Conservation (phyloP, 2,329 filamentous ascomycete genomes). For the Ophiocordyceps sinensis region DNA sequence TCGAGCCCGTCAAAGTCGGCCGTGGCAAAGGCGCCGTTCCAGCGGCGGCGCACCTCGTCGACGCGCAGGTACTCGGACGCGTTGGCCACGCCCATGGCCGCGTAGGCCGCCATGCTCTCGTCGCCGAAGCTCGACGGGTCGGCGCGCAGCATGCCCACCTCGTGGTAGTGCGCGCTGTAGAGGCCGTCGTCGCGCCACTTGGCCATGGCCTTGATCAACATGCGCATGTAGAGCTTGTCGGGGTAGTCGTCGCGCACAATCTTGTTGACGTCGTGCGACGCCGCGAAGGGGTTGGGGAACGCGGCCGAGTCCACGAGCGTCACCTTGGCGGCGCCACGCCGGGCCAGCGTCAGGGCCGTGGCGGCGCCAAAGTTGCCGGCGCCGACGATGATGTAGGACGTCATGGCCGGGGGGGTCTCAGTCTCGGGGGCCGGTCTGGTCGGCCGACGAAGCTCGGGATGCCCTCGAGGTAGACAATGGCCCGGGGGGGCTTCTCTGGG, state of each 20-base stretch:
- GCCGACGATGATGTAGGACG: conserved; percentile 22
- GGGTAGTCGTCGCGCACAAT: conserved; percentile 28
- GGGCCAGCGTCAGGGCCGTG: conserved; percentile 22
- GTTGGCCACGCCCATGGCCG: conserved; percentile 23
- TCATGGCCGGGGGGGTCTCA: too few relatives aligned
- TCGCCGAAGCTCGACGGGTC: conserved; percentile 27
- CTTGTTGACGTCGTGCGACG: conserved; percentile 33
- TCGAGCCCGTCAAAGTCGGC: conserved; percentile 41
- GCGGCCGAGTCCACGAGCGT: conserved; percentile 21
- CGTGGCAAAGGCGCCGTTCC: conserved; percentile 41
- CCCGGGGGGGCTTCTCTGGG: too few relatives aligned
- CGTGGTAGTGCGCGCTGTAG: conserved; percentile 39
- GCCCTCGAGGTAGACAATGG: too few relatives aligned
- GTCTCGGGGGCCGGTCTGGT: too few relatives aligned
- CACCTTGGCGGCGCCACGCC: conserved; percentile 13
- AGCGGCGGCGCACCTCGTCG: conserved; percentile 37
- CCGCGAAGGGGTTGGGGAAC: conserved; percentile 23
- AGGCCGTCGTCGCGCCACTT: conserved; percentile 28
- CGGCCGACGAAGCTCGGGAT: too few relatives aligned
- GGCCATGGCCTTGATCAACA: conserved; percentile 25
- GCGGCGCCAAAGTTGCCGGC: conserved; percentile 29
- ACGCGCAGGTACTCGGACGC: conserved; percentile 25
- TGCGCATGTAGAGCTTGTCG: conserved; percentile 23
- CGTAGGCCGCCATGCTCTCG: conserved; percentile 25
- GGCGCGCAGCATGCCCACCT: conserved; percentile 37